These are phyloP conservation scores for Alternaria tenuissima DNA, from an alignment of 2,329 filamentous ascomycete species.

Conservation along the genomic window DNA sequence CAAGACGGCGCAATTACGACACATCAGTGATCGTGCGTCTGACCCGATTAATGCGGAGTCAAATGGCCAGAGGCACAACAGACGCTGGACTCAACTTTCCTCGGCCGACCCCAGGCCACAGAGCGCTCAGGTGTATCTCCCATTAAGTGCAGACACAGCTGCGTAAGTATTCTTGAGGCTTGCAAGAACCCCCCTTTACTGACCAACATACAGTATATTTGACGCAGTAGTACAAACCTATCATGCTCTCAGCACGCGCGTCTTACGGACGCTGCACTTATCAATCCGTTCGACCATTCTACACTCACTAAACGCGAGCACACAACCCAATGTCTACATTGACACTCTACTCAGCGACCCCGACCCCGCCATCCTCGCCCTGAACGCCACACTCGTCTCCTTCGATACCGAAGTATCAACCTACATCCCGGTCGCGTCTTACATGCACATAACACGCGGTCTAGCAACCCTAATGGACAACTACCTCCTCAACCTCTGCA, in stretches of 20 bases:
- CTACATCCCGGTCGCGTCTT: slow-evolving; percentile 75
- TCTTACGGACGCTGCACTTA: slow-evolving; percentile 85
- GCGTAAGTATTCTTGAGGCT: slow-evolving; percentile 61
- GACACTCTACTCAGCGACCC: slow-evolving; percentile 79
- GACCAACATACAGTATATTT: slow-evolving; percentile 68
- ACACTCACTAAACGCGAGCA: slow-evolving; percentile 72
- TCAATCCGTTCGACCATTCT: slow-evolving; percentile 88
- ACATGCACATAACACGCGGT: slow-evolving; percentile 75
- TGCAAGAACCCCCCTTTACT: slow-evolving; percentile 7
- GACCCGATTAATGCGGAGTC: slow-evolving; percentile 64
- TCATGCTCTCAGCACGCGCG: slow-evolving; percentile 78
- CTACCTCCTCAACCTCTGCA: slow-evolving; percentile 71
- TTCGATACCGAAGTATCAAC: slow-evolving; percentile 84
- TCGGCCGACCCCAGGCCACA: slow-evolving; percentile 56
- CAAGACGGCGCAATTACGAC: slow-evolving; percentile 80
- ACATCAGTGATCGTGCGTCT: slow-evolving; percentile 78
- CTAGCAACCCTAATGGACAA: slow-evolving; percentile 80
- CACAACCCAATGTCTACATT: slow-evolving; percentile 50
- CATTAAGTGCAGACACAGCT: slow-evolving; percentile 85
- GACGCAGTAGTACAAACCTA: slow-evolving; percentile 87
- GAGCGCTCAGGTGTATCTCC: slow-evolving; percentile 79
- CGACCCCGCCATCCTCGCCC: slow-evolving; percentile 78
- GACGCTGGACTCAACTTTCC: slow-evolving; percentile 84
- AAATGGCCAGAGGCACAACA: slow-evolving; percentile 63
- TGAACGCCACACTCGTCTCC: slow-evolving; percentile 84